Percentiles rank a stretch among this genome's conserved stretches.
Conservation (phyloP, 495 filamentous ascomycete genomes). For the Recurvomyces mirabilis region DNA sequence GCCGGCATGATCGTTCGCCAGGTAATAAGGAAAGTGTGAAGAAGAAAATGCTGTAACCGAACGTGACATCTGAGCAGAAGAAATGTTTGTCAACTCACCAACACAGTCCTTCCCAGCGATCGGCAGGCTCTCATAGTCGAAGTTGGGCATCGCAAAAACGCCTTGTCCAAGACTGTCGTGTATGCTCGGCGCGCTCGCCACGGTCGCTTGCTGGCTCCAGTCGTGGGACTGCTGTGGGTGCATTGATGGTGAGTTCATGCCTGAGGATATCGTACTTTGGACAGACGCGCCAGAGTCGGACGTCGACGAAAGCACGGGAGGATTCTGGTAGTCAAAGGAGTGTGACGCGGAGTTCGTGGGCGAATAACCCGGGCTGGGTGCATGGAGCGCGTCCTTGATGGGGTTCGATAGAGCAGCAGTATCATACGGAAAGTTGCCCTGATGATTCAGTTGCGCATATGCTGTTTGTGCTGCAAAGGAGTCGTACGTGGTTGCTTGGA, state of each 20-base stretch:
- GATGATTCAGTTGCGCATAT: constrained; percentile 10
- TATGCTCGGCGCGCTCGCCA: constrained; percentile 57
- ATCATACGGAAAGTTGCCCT: no score
- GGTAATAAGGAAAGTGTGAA: no score
- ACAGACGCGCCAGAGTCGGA: constrained; percentile 64
- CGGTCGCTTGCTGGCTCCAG: constrained; percentile 51
- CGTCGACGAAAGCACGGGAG: constrained; percentile 46
- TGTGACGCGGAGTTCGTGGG: constrained; percentile 26
- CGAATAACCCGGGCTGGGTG: constrained; percentile 23
- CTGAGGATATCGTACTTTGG: constrained; percentile 62
- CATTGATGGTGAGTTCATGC: constrained; percentile 68
- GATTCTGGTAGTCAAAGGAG: constrained; percentile 27
- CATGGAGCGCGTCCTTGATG: constrained; percentile 10
- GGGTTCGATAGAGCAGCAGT: constrained; percentile 9
- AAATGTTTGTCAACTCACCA: constrained; percentile 57
- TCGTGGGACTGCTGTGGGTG: constrained; percentile 44
- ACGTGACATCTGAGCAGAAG: constrained; percentile 30
- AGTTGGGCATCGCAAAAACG: constrained; percentile 32
- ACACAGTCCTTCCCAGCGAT: constrained; percentile 62
- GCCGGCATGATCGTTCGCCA: no score
- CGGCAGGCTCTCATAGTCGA: constrained; percentile 44
- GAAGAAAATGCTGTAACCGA: no score
- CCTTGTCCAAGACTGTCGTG: constrained; percentile 44
- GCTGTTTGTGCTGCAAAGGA: not conserved
- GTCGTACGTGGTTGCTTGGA: constrained; percentile 14